phyloP scores from a whole-genome alignment of 768 basidiomycete genomes.

The Mycena haematopus region DNA sequence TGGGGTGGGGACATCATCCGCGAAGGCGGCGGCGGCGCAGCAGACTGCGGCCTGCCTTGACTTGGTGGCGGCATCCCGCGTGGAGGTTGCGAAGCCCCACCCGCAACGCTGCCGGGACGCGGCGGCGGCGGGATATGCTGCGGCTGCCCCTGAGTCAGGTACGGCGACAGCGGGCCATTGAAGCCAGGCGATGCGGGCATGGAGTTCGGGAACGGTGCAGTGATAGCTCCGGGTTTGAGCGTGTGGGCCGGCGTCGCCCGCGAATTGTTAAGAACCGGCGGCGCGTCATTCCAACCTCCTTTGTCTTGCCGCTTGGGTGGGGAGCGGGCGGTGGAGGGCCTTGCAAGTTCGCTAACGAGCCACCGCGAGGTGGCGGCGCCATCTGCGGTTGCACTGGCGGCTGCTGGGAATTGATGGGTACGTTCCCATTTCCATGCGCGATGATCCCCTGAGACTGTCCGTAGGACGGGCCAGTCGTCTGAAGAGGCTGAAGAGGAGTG shows the following conservation, averaged over 20 bases:
- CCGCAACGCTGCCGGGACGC: slow-evolving; percentile 65
- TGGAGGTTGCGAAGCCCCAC: slow-evolving; percentile 49
- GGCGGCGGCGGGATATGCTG: slow-evolving; percentile 65
- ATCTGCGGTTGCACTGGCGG: no score
- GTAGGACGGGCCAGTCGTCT: slow-evolving; percentile 26
- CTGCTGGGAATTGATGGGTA: slow-evolving; percentile 8
- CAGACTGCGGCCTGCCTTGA: slow-evolving; percentile 30
- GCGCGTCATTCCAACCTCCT: slow-evolving; percentile 91
- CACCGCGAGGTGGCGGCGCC: slow-evolving; percentile 53
- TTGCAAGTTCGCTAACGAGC: slow-evolving; percentile 14
- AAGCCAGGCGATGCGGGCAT: slow-evolving; percentile 51
- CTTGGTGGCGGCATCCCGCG: slow-evolving; percentile 34
- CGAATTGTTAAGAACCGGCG: slow-evolving; percentile 47
- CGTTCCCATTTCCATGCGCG: slow-evolving; percentile 24
- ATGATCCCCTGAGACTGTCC: slow-evolving; percentile 16
- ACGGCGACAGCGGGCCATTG: slow-evolving; percentile 54
- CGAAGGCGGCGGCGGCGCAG: slow-evolving; percentile 42
- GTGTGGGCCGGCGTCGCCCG: slow-evolving; percentile 54
- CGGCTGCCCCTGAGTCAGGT: slow-evolving; percentile 48
- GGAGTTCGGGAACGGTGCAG: slow-evolving; percentile 86
- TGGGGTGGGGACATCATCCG: slow-evolving; percentile 58
- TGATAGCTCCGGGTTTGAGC: slow-evolving; percentile 74
- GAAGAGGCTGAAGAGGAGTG: slow-evolving; percentile 27
- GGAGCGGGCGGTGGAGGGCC: slow-evolving; percentile 43
- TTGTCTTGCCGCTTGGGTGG: slow-evolving; percentile 72